Conservation (phyloP, 257 asterid species). For the Scutellaria baicalensis region DNA sequence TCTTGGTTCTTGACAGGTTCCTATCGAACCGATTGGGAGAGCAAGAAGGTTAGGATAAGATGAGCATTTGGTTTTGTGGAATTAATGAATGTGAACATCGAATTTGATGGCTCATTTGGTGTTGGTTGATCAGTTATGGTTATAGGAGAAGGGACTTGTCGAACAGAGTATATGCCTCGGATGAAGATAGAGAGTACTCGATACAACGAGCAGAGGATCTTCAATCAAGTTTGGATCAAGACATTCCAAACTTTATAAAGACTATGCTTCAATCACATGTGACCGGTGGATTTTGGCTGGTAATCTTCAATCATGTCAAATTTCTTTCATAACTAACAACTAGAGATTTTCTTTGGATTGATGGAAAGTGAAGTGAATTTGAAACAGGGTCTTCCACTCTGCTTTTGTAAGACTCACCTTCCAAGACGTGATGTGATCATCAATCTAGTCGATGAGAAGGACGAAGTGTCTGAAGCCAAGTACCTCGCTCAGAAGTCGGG, state of each 20-base stretch:
- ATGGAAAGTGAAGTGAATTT: neutral
- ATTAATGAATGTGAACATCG: neutral
- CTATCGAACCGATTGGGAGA: constrained; percentile 53
- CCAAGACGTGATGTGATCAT: constrained; percentile 30
- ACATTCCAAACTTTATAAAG: constrained; percentile 51
- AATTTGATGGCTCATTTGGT: neutral
- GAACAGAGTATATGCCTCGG: constrained; percentile 57
- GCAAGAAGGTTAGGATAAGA: constrained; percentile 40
- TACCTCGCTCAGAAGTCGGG: constrained; percentile 43
- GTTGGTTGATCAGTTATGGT: constrained; percentile 22
- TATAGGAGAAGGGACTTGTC: constrained; percentile 46
- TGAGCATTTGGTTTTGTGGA: neutral
- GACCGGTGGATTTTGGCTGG: constrained; percentile 74
- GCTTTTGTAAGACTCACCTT: constrained; percentile 41
- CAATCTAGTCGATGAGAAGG: constrained; percentile 46
- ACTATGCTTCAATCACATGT: constrained; percentile 68
- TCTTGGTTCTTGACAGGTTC: constrained; percentile 34
- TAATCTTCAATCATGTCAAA: neutral
- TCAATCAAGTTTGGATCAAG: constrained; percentile 33
- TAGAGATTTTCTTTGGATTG: too few relatives aligned
- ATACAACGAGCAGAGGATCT: constrained; percentile 46
- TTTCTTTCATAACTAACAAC: too few relatives aligned
- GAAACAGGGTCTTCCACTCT: constrained; percentile 42
- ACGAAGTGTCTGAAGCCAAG: constrained; percentile 24
- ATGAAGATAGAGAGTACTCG: constrained; percentile 40